Evolutionary conservation across 495 filamentous ascomycete species (phyloP), one percentile per base, ranked within the genome.

Genomic region (Astrothelium macrocarpum): DNA sequence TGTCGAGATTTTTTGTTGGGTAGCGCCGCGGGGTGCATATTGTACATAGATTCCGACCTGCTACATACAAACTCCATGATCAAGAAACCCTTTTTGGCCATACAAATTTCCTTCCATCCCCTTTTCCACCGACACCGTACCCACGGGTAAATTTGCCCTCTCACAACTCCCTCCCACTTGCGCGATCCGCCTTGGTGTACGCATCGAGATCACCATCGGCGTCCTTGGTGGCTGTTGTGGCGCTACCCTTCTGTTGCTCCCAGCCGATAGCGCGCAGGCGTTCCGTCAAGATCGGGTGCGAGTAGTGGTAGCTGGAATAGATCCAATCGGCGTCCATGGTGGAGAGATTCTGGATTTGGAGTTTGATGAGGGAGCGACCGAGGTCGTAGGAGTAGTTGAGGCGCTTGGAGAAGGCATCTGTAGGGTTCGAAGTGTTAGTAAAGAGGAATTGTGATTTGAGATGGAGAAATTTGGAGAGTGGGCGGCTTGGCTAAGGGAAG

Each of bases 251-350:
- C 53, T 81, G 80, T 59, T 82, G 80, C 70, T 82, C 84, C 91
- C 91, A 97, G 65, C 89, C 86, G 32, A 98, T 79, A 0, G 93
- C 94, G 77, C 87, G 90, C 67, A 98, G 78, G 66, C 94, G 84
- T 81, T 98, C 95, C 9, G 91, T 87, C 62, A 98, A 82, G 67
- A 97, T 97, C 0, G 94, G 94, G 76, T 98, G 94, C 9, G 91
- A 96, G 82, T 92, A 96, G 78, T 97, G 90, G 78, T 97, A 98
- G 78, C 87, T 92, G 29, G 95, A 91, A 75, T 96, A 98, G 78
- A 96, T 82, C 88, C 88, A 95, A 74, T 98, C 95, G 45, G 94
- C 94, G 74, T 98, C 95, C 93, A 97, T 97, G 63, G 89, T 95
- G 78, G 90, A 92, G 63, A 98, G 81, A 71, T 98, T 98, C 78